A percentile compares a stretch with the other conserved stretches of the same genome.
These are phyloP conservation scores for Fusarium cyanostomum DNA, from an alignment of 2,329 filamentous ascomycete species.

Conservation along the genomic window DNA sequence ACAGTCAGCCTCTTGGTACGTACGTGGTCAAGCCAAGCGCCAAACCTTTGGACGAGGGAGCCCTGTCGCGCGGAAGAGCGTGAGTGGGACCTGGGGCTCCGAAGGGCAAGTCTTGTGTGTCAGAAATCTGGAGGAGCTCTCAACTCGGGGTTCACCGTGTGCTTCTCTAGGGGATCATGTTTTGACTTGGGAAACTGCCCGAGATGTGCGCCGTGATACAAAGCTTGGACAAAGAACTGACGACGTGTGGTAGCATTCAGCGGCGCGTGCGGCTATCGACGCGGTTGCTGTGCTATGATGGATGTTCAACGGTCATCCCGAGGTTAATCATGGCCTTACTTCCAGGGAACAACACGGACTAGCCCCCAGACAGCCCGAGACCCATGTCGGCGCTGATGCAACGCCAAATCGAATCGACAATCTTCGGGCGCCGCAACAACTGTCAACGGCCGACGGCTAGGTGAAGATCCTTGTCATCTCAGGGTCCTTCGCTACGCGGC, in stretches of 20 bases:
- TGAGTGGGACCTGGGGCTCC: slow-evolving; percentile 26
- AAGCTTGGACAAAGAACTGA: not conserved
- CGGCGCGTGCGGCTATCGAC: slow-evolving; percentile 20
- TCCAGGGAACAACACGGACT: not conserved
- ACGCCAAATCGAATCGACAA: slow-evolving; percentile 40
- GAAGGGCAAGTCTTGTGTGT: slow-evolving; percentile 33
- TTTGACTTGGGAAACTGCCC: not conserved
- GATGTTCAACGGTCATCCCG: slow-evolving; percentile 17
- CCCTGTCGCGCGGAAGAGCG: slow-evolving; percentile 28
- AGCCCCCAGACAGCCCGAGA: slow-evolving; percentile 9
- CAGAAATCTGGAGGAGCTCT: slow-evolving; percentile 25
- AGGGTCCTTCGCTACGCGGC: slow-evolving; percentile 1
- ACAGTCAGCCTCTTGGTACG: not conserved
- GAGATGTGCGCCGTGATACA: slow-evolving; percentile 1
- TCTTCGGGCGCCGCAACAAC: slow-evolving; percentile 32
- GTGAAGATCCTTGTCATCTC: slow-evolving; percentile 12
- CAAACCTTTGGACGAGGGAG: slow-evolving; percentile 20
- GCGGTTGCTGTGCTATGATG: slow-evolving; percentile 3
- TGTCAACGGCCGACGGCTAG: slow-evolving; percentile 4
- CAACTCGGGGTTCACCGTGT: slow-evolving; percentile 1
- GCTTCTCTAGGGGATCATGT: slow-evolving; percentile 3
- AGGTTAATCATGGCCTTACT: not conserved
- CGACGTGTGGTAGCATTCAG: slow-evolving; percentile 4
- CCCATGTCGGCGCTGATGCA: slow-evolving; percentile 28
- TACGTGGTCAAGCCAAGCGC: slow-evolving; percentile 20